Evolutionary conservation across 75 land plant species (phyloP).

Genomic region (Pinus taeda): DNA sequence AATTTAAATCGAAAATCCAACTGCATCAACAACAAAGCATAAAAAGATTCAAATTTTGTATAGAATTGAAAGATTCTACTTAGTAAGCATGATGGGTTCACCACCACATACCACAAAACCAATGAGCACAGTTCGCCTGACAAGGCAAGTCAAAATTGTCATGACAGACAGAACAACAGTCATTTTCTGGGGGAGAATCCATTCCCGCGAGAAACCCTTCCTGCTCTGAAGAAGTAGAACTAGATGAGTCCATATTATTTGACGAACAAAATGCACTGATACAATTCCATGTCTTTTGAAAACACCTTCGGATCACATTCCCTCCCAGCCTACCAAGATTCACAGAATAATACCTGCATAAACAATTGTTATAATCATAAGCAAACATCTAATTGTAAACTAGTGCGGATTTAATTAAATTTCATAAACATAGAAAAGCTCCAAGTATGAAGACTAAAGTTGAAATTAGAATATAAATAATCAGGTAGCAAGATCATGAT

Average conservation of each 20-base stretch:
- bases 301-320: neutral
- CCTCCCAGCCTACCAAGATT: neutral
- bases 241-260: slow-evolving; percentile 1
- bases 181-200: slow-evolving; percentile 67
- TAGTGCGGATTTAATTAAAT: neutral
- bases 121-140: slow-evolving; percentile 94
- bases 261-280: neutral
- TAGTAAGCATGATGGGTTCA: neutral
- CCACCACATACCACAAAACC: slow-evolving; percentile 89
- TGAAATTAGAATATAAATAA: neutral
- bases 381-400: neutral
- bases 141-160: slow-evolving; percentile 60
- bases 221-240: neutral
- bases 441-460: neutral
- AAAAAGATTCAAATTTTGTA: neutral
- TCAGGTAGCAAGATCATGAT: neutral
- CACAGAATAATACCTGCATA: neutral
- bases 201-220: slow-evolving; percentile 16
- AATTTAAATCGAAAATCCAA: neutral
- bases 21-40: neutral
- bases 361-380: neutral
- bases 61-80: neutral
- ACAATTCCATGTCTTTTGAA: neutral
- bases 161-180: slow-evolving; percentile 80
- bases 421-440: neutral